Conservation (phyloP, 352 stramenopile genomes). For the Phytophthora brassicae region DNA sequence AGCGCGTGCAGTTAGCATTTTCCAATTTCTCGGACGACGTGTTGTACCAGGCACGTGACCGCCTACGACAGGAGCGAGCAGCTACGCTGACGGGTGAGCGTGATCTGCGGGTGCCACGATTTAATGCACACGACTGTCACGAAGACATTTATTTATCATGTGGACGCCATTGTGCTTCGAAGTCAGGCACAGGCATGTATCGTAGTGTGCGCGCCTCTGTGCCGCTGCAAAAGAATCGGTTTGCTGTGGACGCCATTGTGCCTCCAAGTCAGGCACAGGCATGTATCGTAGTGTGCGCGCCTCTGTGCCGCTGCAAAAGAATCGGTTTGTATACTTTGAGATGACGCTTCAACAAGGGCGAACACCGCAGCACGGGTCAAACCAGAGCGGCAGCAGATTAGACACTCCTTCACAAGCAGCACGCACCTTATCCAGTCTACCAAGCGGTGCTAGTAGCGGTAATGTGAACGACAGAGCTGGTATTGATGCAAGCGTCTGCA, state of each 20-base stretch:
- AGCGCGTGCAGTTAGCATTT: conserved; percentile 76
- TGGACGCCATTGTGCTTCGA: conserved; percentile 79
- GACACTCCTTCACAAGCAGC: conserved; percentile 14
- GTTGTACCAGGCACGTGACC: conserved; percentile 79
- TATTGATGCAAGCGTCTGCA: conserved; percentile 71
- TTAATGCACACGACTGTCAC: conserved; percentile 81
- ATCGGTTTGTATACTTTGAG: conserved; percentile 87
- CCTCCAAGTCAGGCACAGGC: conserved; percentile 65
- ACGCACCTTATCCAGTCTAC: conserved; percentile 7
- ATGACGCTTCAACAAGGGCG: conserved; percentile 67
- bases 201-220: conserved; percentile 73
- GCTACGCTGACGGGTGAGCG: conserved; percentile 66
- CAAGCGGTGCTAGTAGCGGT: neutral
- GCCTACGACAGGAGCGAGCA: conserved; percentile 70
- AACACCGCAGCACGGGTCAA: conserved; percentile 30
- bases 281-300: conserved; percentile 83
- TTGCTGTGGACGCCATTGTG: conserved; percentile 80
- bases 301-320: conserved; percentile 57
- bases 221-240: conserved; percentile 51
- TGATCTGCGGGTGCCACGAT: conserved; percentile 62
- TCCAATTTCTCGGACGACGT: conserved; percentile 85
- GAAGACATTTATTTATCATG: conserved; percentile 88
- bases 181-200: conserved; percentile 74
- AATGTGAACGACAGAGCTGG: conserved; percentile 21
- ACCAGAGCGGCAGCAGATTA: conserved; percentile 15